These are phyloP conservation scores for Botrytis sinoallii DNA, from an alignment of 2,329 filamentous ascomycete genomes.

Conservation along the genomic window DNA sequence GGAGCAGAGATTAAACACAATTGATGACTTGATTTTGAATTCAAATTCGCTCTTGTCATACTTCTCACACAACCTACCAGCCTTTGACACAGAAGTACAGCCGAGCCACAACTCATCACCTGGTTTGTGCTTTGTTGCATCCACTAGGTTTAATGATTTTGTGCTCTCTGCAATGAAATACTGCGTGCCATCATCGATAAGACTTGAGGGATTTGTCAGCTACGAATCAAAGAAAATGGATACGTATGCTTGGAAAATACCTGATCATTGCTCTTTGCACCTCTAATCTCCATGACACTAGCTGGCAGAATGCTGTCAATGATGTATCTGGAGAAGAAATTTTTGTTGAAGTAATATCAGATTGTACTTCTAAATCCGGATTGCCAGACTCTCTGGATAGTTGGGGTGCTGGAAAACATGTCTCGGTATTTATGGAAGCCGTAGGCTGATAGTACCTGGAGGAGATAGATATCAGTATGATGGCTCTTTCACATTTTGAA, in stretches of 20 bases:
- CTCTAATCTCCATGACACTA: constrained; percentile 48
- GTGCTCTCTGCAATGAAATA: constrained; percentile 53
- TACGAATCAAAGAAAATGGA: neutral
- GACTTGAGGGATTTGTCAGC: constrained; percentile 32
- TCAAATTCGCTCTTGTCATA: constrained; percentile 19
- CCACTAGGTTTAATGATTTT: constrained; percentile 41
- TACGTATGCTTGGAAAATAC: constrained; percentile 18
- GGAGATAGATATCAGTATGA: constrained; percentile 16
- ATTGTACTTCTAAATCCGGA: constrained; percentile 25
- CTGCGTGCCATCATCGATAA: constrained; percentile 47
- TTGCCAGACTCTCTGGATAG: constrained; percentile 11
- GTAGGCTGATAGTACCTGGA: constrained; percentile 36
- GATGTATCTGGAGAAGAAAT: constrained; percentile 44
- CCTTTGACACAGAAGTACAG: constrained; percentile 33
- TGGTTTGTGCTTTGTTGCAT: constrained; percentile 31
- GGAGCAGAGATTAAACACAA: neutral
- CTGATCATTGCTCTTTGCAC: constrained; percentile 49
- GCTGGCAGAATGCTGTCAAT: constrained; percentile 47
- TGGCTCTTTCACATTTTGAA: neutral
- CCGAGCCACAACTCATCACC: constrained; percentile 39
- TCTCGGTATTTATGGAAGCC: constrained; percentile 15
- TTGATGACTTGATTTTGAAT: neutral
- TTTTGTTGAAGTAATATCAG: constrained; percentile 34
- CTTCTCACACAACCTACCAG: constrained; percentile 37
- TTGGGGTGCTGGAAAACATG: constrained; percentile 7